These are phyloP conservation scores for Amanita thiersii DNA, from an alignment of 768 basidiomycete species.

Conservation along the genomic window DNA sequence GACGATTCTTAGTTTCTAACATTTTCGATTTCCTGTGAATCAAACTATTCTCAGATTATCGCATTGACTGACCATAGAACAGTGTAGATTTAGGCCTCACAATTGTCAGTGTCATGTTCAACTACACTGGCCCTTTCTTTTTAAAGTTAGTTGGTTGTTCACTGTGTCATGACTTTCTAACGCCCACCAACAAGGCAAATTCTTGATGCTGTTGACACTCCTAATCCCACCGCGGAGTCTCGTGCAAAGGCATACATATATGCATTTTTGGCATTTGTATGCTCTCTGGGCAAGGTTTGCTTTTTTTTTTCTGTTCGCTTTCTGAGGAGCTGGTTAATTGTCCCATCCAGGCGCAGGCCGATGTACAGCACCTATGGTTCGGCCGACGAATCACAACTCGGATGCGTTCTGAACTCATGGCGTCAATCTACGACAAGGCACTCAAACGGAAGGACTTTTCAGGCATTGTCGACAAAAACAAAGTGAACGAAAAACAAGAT, in stretches of 20 bases:
- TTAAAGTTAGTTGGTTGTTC: slow-evolving; percentile 46
- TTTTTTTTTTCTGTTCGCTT: not conserved
- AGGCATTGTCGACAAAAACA: slow-evolving; percentile 53
- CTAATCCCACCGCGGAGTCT: slow-evolving; percentile 38
- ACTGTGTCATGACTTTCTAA: not conserved
- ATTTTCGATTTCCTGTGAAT: slow-evolving; percentile 37
- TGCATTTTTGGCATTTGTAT: slow-evolving; percentile 67
- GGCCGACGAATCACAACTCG: slow-evolving; percentile 69
- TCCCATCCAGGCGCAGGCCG: slow-evolving; percentile 42
- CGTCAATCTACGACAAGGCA: slow-evolving; percentile 83
- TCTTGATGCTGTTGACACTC: slow-evolving; percentile 44
- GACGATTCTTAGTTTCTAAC: slow-evolving; percentile 36
- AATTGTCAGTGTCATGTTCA: slow-evolving; percentile 60
- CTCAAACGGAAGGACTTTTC: slow-evolving; percentile 79
- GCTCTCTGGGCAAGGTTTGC: slow-evolving; percentile 44
- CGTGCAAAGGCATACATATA: slow-evolving; percentile 66
- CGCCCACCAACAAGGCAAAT: slow-evolving; percentile 31
- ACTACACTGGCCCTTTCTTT: slow-evolving; percentile 81
- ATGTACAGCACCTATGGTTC: slow-evolving; percentile 74
- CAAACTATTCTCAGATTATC: not conserved
- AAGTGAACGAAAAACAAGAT: slow-evolving; percentile 7
- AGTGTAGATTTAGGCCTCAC: slow-evolving; percentile 65
- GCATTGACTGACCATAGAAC: not conserved
- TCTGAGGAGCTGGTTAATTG: not conserved
- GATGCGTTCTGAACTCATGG: slow-evolving; percentile 75